Evolutionary conservation across 208 protist species (phyloP), one percentile per base, ranked within the genome.

Genomic region (Kentomonas sorsogonicus): DNA sequence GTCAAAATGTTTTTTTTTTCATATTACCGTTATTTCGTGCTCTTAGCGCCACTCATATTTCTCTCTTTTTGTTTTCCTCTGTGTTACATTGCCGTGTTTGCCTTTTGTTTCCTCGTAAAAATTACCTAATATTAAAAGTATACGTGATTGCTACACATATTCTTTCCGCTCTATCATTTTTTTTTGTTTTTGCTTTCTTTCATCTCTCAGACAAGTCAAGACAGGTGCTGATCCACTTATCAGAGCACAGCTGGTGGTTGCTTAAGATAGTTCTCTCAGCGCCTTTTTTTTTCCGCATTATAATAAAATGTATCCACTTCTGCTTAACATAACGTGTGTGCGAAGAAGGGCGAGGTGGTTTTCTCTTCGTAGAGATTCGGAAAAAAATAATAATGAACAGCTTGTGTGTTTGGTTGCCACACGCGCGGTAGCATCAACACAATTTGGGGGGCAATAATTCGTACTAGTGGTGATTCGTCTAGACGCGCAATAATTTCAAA

Each of bases 161-260:
- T 36, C 41, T 26, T 18, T 18, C 31, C 20, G 16, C 22, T 23
- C 36, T 33, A 20, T 41, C 20, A 15, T 20, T 16, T 43, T 15
- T 39, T 39, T 29, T 10, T 47, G 46, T 47, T 51, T 33, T 50
- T 60, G 16, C 30, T 59, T 18, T 33, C 31, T 7, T 22, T 26
- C 16, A 11, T 53, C 27, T 29, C 29, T 31, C 30, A 34, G 5
- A 30, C n/a, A 53, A n/a, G 16, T 53, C 27, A 26, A 23, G n/a
- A 29, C 13, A 34, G 13, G 3, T 30, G 30, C 10, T 11, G 26
- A 6, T 23, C 22, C 40, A 33, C 29, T 23, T 27, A 46, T 47
- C 18, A n/a, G n/a, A n/a, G n/a, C n/a, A n/a, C n/a, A n/a, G n/a
- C n/a, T n/a, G n/a, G n/a, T n/a, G n/a, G n/a, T n/a, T n/a, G n/a